A percentile compares a stretch with the other conserved stretches of the same genome.
These are phyloP conservation scores for Amylocystis lapponica DNA, from an alignment of 768 basidiomycete genomes.

Conservation along the genomic window DNA sequence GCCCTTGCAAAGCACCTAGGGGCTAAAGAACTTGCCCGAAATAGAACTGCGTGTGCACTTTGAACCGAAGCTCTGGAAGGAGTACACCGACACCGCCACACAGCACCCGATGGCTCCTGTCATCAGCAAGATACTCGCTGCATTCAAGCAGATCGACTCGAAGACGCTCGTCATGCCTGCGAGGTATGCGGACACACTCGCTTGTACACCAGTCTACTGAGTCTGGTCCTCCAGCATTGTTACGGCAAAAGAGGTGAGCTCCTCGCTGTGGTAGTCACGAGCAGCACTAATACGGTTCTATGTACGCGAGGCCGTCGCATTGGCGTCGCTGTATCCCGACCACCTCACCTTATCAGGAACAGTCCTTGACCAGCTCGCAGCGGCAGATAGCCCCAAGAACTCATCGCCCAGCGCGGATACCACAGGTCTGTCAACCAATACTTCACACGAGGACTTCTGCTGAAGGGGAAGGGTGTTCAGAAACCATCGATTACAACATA, in stretches of 20 bases:
- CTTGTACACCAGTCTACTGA: neutral
- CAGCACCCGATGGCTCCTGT: conserved; percentile 39
- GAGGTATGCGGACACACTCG: conserved; percentile 25
- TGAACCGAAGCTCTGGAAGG: conserved; percentile 32
- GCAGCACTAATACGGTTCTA: neutral
- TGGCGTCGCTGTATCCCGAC: conserved; percentile 35
- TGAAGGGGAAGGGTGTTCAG: no score
- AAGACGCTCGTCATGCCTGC: conserved; percentile 46
- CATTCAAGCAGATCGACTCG: conserved; percentile 30
- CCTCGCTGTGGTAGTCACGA: neutral
- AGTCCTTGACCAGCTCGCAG: conserved; percentile 34
- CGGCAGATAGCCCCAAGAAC: conserved; percentile 4
- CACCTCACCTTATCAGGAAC: conserved; percentile 38
- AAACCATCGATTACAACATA: conserved; percentile 9
- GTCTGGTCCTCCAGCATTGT: conserved; percentile 28
- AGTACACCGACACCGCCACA: conserved; percentile 30
- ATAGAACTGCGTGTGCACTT: conserved; percentile 45
- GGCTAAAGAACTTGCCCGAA: neutral
- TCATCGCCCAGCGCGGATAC: neutral
- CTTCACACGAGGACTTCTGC: neutral
- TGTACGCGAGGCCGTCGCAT: conserved; percentile 31
- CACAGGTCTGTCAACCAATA: neutral
- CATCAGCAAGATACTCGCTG: conserved; percentile 33
- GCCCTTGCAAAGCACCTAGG: neutral
- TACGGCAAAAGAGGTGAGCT: conserved; percentile 33